Conservation (phyloP, 495 filamentous ascomycete species). For the Penicillium longicatenatum region DNA sequence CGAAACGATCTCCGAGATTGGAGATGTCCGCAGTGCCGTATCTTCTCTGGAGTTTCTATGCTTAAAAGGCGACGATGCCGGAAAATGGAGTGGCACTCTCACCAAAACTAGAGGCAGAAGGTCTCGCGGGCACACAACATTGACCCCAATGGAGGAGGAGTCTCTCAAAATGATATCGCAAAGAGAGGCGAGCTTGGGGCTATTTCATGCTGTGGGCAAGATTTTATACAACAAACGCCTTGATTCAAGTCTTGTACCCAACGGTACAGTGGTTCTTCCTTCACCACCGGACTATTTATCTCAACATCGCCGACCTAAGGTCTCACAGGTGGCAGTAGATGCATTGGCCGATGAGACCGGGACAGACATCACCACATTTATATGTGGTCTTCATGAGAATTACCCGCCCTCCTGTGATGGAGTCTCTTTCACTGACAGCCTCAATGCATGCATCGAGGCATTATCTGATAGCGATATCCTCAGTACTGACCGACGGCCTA, state of each 20-base stretch:
- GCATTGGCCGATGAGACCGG: conserved; percentile 84
- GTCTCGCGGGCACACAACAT: conserved; percentile 49
- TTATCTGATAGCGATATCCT: conserved; percentile 88
- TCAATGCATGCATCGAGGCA: conserved; percentile 79
- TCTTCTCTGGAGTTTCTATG: conserved; percentile 89
- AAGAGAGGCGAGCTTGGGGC: conserved; percentile 80
- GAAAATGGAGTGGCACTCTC: conserved; percentile 68
- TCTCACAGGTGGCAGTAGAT: conserved; percentile 71
- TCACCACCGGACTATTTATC: conserved; percentile 65
- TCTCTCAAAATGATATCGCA: conserved; percentile 75
- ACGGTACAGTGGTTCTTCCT: conserved; percentile 30
- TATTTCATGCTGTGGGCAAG: conserved; percentile 96
- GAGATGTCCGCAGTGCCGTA: conserved; percentile 90
- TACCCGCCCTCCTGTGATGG: conserved; percentile 81
- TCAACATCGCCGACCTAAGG: conserved; percentile 61
- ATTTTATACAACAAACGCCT: conserved; percentile 92
- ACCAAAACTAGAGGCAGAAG: conserved; percentile 55
- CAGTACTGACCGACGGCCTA: conserved; percentile 41
- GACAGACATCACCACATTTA: conserved; percentile 84
- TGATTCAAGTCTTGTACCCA: conserved; percentile 26
- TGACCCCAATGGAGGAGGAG: conserved; percentile 71
- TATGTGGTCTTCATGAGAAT: conserved; percentile 94
- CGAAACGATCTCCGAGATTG: conserved; percentile 73
- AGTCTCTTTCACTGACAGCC: conserved; percentile 54
- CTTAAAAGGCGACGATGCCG: conserved; percentile 64